A percentile compares a stretch with the other conserved stretches of the same genome.
Evolutionary conservation across 2,329 filamentous ascomycete genomes (phyloP).

Genomic region (Cladosporium sp.): DNA sequence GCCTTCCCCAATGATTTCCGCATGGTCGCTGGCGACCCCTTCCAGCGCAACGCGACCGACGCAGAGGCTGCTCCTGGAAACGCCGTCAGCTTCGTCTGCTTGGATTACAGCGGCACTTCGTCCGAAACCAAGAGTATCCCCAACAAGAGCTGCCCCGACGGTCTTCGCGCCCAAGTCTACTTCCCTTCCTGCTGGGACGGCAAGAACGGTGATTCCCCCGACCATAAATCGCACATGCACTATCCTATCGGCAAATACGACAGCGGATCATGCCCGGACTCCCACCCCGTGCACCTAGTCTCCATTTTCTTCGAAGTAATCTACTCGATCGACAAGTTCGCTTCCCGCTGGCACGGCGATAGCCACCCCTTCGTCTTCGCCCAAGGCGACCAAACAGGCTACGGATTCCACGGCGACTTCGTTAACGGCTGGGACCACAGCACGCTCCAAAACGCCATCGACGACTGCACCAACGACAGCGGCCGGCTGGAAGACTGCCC

Average conservation of each 20-base stretch:
- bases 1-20: conserved; percentile 68
- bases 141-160: conserved; percentile 62
- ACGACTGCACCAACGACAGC: conserved; percentile 67
- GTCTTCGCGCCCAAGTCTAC: conserved; percentile 62
- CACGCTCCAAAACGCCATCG: conserved; percentile 65
- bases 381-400: conserved; percentile 67
- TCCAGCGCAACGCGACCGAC: conserved; percentile 54
- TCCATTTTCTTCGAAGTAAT: conserved; percentile 76
- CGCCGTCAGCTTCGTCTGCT: conserved; percentile 55
- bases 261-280: conserved; percentile 50
- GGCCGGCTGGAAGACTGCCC: conserved; percentile 70
- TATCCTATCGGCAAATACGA: conserved; percentile 51
- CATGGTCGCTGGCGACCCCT: conserved; percentile 65
- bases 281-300: conserved; percentile 52
- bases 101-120: conserved; percentile 43
- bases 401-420: conserved; percentile 68
- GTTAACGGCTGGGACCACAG: conserved; percentile 63
- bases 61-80: conserved; percentile 43
- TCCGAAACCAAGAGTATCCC: conserved; percentile 61
- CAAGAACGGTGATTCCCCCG: conserved; percentile 42
- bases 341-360: conserved; percentile 52
- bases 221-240: conserved; percentile 61
- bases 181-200: conserved; percentile 74
- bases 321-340: conserved; percentile 67
- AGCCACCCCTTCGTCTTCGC: conserved; percentile 67